phyloP scores from a whole-genome alignment of 345 rosid species.

The Euphorbia pulcherrima region DNA sequence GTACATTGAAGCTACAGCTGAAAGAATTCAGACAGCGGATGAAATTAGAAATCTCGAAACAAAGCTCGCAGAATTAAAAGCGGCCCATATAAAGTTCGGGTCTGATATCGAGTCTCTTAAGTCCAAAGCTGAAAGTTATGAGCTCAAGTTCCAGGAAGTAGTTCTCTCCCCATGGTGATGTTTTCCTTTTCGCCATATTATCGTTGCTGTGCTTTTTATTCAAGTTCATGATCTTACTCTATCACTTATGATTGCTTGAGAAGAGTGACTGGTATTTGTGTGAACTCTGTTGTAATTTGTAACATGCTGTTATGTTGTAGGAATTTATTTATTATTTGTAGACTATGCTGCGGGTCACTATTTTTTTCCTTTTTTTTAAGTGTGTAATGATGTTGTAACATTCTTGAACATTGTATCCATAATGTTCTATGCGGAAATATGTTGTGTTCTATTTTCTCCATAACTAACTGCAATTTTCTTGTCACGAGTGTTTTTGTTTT shows the following conservation, averaged over 20 bases:
- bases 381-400: not conserved
- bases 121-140: slow-evolving; percentile 45
- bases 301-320: slow-evolving; percentile 5
- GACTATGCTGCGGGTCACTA: not conserved
- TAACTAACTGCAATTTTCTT: not conserved
- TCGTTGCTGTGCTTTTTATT: not conserved
- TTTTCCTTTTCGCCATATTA: not conserved
- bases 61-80: slow-evolving; percentile 50
- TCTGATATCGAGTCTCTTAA: slow-evolving; percentile 39
- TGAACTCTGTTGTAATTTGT: slow-evolving; percentile 8
- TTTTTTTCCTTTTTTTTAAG: too few species aligned
- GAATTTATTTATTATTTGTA: not conserved
- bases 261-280: not conserved
- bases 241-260: slow-evolving; percentile 10
- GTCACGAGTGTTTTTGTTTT: not conserved
- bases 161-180: slow-evolving; percentile 57
- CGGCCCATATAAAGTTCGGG: slow-evolving; percentile 28
- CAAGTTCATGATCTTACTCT: slow-evolving; percentile 1
- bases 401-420: slow-evolving; percentile 4
- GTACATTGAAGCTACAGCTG: slow-evolving; percentile 50
- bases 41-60: slow-evolving; percentile 47
- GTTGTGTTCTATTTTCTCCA: not conserved
- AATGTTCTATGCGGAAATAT: not conserved
- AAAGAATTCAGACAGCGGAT: slow-evolving; percentile 28
- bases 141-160: slow-evolving; percentile 44